Conservation (phyloP, 2,329 filamentous ascomycete genomes). For the Metarhizium humberi region DNA sequence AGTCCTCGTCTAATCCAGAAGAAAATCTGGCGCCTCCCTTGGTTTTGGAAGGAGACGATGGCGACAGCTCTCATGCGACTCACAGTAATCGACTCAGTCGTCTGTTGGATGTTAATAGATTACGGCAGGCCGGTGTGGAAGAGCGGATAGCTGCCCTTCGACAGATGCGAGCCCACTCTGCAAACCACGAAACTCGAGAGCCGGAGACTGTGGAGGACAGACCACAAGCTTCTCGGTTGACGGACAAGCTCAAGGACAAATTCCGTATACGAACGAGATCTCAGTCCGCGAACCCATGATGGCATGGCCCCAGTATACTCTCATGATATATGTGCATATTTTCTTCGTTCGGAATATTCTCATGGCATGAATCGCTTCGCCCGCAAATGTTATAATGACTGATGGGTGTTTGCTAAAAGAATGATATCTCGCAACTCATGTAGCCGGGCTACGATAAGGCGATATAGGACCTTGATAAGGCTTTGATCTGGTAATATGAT, state of each 20-base stretch:
- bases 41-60: conserved; percentile 27
- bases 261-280: conserved; percentile 43
- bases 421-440: no score
- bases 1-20: conserved; percentile 9
- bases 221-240: conserved; percentile 32
- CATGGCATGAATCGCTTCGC: background rate
- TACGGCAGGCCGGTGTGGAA: conserved; percentile 49
- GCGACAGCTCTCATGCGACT: conserved; percentile 15
- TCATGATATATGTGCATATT: no score
- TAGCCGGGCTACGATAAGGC: no score
- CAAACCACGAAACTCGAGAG: conserved; percentile 14
- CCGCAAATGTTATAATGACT: background rate
- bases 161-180: conserved; percentile 23
- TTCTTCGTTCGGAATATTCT: background rate
- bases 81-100: conserved; percentile 39
- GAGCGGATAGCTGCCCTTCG: conserved; percentile 54
- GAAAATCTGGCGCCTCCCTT: conserved; percentile 30
- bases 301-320: background rate
- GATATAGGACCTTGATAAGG: no score
- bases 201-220: conserved; percentile 24
- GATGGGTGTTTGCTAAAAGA: background rate
- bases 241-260: conserved; percentile 41
- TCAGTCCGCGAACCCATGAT: conserved; percentile 19
- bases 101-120: conserved; percentile 45
- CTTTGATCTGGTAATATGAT: no score